Conservation (phyloP, 768 basidiomycete genomes). For the Lyophyllum atratum region DNA sequence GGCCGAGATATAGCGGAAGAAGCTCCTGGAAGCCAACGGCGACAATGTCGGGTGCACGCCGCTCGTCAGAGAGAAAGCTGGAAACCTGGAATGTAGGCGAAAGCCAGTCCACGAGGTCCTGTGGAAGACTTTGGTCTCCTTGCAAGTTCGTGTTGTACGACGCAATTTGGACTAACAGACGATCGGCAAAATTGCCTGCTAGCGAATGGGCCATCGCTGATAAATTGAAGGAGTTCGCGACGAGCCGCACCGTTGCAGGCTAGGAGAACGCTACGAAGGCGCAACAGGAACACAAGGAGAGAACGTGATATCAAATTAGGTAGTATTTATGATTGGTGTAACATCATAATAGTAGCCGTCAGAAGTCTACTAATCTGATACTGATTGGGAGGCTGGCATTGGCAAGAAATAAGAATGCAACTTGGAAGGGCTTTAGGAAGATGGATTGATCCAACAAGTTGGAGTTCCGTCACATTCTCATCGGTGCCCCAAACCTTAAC, state of each 20-base stretch:
- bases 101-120: constrained; percentile 92
- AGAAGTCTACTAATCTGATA: no score
- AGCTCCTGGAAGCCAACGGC: constrained; percentile 95
- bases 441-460: no score
- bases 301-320: not conserved
- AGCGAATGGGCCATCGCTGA: not conserved
- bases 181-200: constrained; percentile 17
- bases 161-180: constrained; percentile 74
- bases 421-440: no score
- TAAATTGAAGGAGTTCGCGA: not conserved
- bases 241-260: no score
- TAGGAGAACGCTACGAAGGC: no score
- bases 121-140: constrained; percentile 68
- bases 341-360: no score
- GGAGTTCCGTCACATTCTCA: no score
- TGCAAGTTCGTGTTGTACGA: constrained; percentile 94
- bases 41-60: constrained; percentile 78
- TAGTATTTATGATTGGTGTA: no score
- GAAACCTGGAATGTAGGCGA: constrained; percentile 80
- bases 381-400: no score
- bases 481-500: no score
- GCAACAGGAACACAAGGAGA: not conserved
- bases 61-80: constrained; percentile 62
- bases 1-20: constrained; percentile 83
- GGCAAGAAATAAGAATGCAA: no score